phyloP scores from a whole-genome alignment of 805 yeast genomes.

The Candida sanyiensis region DNA sequence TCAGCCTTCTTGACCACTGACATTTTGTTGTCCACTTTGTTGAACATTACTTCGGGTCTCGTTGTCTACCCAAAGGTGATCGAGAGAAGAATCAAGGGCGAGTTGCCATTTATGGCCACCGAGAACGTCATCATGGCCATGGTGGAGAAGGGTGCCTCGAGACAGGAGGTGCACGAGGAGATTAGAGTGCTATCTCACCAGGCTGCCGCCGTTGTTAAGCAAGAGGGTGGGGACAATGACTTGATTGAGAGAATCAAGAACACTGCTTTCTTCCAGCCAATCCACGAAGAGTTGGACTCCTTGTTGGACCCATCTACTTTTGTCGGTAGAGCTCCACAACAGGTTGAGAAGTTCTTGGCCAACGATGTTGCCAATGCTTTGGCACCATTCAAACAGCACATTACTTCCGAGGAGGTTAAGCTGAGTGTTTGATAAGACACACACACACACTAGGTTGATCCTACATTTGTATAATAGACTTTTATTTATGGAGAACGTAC shows the following conservation, averaged over 20 bases:
- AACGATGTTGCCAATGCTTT: constrained; percentile 82
- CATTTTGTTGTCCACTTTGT: constrained; percentile 80
- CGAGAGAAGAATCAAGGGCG: constrained; percentile 90
- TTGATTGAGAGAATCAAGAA: constrained; percentile 80
- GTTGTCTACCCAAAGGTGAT: constrained; percentile 99
- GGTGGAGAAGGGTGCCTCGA: constrained; percentile 96
- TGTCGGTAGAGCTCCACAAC: constrained; percentile 98
- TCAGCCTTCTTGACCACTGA: constrained; percentile 96
- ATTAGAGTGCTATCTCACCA: constrained; percentile 95
- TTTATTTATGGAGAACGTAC: too few species aligned
- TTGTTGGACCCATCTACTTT: constrained; percentile 90
- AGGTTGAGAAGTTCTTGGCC: constrained; percentile 86
- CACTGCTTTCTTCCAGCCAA: constrained; percentile 80
- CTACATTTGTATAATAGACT: constrained; percentile 5
- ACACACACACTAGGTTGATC: constrained; percentile 32
- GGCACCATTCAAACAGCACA: constrained; percentile 51
- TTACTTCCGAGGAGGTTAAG: constrained; percentile 66
- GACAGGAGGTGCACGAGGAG: constrained; percentile 98
- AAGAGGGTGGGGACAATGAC: constrained; percentile 98
- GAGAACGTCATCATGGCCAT: constrained; percentile 99
- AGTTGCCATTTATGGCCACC: constrained; percentile 98
- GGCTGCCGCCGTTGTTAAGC: constrained; percentile 96
- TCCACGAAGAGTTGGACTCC: constrained; percentile 74
- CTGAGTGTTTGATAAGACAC: too few species aligned
- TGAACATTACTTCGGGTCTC: constrained; percentile 89